Percentiles rank a stretch among this genome's conserved stretches.
Conservation (phyloP, 768 basidiomycete species). For the Mycena venus region DNA sequence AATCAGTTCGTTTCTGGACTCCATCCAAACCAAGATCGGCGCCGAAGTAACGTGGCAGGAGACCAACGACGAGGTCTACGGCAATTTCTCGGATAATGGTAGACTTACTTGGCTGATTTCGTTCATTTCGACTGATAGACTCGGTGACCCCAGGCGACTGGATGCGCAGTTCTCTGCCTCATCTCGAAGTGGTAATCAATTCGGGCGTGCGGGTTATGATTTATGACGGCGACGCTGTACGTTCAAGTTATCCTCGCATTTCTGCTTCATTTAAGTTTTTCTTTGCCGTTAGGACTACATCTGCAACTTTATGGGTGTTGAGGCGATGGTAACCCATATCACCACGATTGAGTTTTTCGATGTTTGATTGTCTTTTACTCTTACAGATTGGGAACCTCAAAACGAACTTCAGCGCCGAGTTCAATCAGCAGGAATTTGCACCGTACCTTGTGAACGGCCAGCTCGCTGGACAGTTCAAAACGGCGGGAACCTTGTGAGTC, state of each 20-base stretch:
- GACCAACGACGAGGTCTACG: slow-evolving; percentile 57
- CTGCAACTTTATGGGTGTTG: slow-evolving; percentile 57
- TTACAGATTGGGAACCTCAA: slow-evolving; percentile 37
- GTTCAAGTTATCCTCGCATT: not conserved
- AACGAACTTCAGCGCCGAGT: slow-evolving; percentile 48
- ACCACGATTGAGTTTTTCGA: not conserved
- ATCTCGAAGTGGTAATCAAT: slow-evolving; percentile 56
- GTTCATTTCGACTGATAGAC: not conserved
- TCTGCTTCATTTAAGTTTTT: not conserved
- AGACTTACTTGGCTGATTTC: not conserved
- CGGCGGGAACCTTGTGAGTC: slow-evolving; percentile 54
- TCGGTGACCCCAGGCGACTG: slow-evolving; percentile 59
- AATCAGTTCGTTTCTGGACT: slow-evolving; percentile 48
- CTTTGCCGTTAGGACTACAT: slow-evolving; percentile 46
- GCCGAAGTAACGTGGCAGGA: slow-evolving; percentile 56
- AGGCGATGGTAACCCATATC: slow-evolving; percentile 52
- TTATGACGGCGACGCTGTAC: slow-evolving; percentile 56
- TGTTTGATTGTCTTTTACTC: not conserved
- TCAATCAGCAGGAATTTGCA: slow-evolving; percentile 46
- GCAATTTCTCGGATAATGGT: slow-evolving; percentile 61
- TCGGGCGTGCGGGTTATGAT: slow-evolving; percentile 55
- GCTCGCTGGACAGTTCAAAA: slow-evolving; percentile 56
- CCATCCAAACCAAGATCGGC: too few relatives aligned
- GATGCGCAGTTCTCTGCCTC: slow-evolving; percentile 61
- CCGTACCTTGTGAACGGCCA: slow-evolving; percentile 54